Base-by-base conservation (phyloP, 345 rosid species). In the Syzygium aqueum region DNA sequence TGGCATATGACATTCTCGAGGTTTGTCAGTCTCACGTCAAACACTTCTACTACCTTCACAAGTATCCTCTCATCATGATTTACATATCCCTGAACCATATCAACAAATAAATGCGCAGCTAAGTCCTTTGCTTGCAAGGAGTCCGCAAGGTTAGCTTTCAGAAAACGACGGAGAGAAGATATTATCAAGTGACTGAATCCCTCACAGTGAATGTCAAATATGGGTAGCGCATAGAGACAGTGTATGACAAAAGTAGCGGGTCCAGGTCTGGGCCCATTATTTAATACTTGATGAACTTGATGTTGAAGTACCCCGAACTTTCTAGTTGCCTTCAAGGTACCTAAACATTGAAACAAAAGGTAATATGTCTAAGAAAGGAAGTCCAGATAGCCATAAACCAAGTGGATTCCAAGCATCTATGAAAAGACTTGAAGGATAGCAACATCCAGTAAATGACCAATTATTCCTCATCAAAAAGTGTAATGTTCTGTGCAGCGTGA, bases 171-270 rank as follows among this genome's bases (percentile, higher is more conserved):
- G 87, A 97, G 93, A 85, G 96, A 92, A 27, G 99, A 97, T 87
- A 95, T 59, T 7, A 97, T 89, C 95, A 97, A 91, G 91, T 97
- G 99, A 91, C 98, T 94, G 90, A 97, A 96, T 11, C 99, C 99
- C 87, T 97, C 99, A 33, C 90, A 88, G 84, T 96, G 85, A 0
- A 87, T 30, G 30, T 94, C 99, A 90, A 96, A 95, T 52, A 95
- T 67, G 53, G 98, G 99, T 63, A 97, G 94, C 25, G 91, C 86
- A 88, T 89, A 90, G 51, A 97, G 94, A 89, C 99, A 96, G 46
- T 88, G 91, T 87, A 91, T 85, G 85, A 94, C 87, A 88, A 94
- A 96, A 85, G 95, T 93, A 78, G 95, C 91, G 1, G 99, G 93
- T 17, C 96, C 99, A 85, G 98, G 97, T 78, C 88, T 90, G 22